A percentile compares a stretch with the other conserved stretches of the same genome.
Conservation (phyloP, 148 eudicot genomes). For the Dysphania ambrosioides region DNA sequence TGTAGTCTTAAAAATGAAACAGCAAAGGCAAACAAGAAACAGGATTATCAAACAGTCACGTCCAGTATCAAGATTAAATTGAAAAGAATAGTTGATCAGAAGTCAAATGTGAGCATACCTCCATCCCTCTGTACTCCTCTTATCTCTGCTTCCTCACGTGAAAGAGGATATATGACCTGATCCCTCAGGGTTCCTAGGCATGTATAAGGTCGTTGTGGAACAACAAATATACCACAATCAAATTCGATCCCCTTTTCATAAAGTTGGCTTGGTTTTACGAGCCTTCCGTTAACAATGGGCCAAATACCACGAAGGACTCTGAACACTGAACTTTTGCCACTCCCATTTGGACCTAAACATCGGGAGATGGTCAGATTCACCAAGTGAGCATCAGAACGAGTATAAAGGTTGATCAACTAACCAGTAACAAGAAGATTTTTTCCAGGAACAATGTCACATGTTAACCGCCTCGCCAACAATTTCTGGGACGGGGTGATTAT, state of each 20-base stretch:
- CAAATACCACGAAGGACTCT: conserved; percentile 93
- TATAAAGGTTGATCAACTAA: conserved; percentile 34
- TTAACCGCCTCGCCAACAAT: conserved; percentile 65
- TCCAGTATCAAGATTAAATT: neutral
- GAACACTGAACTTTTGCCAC: conserved; percentile 96
- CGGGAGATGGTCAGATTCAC: conserved; percentile 9
- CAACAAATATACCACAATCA: conserved; percentile 71
- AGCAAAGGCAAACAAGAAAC: neutral
- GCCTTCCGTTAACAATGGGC: conserved; percentile 79
- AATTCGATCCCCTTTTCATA: conserved; percentile 48
- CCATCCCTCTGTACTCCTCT: conserved; percentile 37
- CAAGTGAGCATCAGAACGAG: conserved; percentile 1
- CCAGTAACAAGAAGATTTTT: conserved; percentile 94
- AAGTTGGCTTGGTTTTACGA: conserved; percentile 53
- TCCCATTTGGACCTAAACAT: conserved; percentile 89
- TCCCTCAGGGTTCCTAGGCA: conserved; percentile 92
- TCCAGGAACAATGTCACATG: conserved; percentile 67
- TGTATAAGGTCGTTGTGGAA: conserved; percentile 91
- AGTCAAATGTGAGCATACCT: conserved; percentile 29
- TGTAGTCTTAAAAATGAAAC: neutral
- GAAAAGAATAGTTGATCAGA: neutral
- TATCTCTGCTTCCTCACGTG: conserved; percentile 65
- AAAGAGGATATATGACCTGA: conserved; percentile 93
- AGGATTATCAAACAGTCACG: neutral
- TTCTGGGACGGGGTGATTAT: conserved; percentile 80